phyloP scores from a whole-genome alignment of 2,329 filamentous ascomycete genomes.

The Trichoderma simmonsii region DNA sequence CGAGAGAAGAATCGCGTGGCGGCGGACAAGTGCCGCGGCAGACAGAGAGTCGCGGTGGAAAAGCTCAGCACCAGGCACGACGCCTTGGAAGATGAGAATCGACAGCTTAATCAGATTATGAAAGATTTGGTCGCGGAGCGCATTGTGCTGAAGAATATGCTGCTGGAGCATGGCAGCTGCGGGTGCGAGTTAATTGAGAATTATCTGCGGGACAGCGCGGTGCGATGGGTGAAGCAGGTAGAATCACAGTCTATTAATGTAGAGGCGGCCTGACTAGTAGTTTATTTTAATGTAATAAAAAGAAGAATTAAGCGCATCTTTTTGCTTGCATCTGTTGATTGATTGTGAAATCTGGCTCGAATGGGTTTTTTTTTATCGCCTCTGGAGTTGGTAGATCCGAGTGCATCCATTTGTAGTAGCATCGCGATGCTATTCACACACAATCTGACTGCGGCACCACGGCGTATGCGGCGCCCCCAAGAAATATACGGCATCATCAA shows the following conservation, averaged over 20 bases:
- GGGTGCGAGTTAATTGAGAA: slow-evolving; percentile 14
- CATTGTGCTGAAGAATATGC: slow-evolving; percentile 17
- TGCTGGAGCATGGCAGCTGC: slow-evolving; percentile 16
- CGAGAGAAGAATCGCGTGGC: slow-evolving; percentile 19
- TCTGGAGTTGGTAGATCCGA: too few relatives aligned
- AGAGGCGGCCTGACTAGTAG: slow-evolving; percentile 11
- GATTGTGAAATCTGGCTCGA: background rate
- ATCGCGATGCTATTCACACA: background rate
- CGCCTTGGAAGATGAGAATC: background rate
- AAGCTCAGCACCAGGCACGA: slow-evolving; percentile 14
- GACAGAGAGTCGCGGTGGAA: slow-evolving; percentile 11
- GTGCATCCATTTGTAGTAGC: too few relatives aligned
- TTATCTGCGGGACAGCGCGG: slow-evolving; percentile 12
- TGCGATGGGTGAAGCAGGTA: slow-evolving; percentile 14
- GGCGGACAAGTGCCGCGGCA: slow-evolving; percentile 17
- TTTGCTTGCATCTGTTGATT: background rate
- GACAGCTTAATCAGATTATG: background rate
- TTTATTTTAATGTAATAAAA: background rate
- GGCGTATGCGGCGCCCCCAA: background rate
- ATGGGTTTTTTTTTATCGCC: background rate
- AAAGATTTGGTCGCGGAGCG: slow-evolving; percentile 13
- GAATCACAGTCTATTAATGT: slow-evolving; percentile 10
- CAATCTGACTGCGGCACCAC: background rate
- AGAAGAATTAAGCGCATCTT: background rate
- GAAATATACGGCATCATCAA: background rate